phyloP scores from a whole-genome alignment of 331 rosid genomes.

The Acacia pycnantha region DNA sequence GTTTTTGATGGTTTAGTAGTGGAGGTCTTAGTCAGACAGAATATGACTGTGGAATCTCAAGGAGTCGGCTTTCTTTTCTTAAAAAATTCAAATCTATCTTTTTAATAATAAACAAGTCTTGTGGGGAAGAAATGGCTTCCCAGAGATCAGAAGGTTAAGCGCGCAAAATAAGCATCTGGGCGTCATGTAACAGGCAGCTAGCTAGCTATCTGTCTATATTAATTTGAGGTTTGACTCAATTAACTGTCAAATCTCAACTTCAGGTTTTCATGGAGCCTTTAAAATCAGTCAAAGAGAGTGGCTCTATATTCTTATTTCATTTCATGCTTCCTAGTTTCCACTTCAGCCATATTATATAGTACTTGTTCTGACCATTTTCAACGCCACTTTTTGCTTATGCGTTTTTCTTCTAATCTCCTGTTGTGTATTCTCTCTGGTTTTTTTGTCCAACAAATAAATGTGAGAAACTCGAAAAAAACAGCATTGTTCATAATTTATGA shows the following conservation, averaged over 20 bases:
- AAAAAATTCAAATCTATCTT: not conserved
- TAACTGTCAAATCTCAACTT: not conserved
- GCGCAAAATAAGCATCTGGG: not conserved
- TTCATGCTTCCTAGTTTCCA: not conserved
- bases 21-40: conserved; percentile 21
- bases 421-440: not conserved
- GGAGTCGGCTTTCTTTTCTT: not conserved
- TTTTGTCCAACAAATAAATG: no score
- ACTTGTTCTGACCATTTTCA: not conserved
- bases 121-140: not conserved
- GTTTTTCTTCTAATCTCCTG: not conserved
- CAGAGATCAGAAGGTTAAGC: not conserved
- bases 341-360: not conserved
- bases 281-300: not conserved
- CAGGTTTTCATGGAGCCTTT: not conserved
- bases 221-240: not conserved
- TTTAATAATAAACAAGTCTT: not conserved
- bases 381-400: not conserved
- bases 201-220: not conserved
- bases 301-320: not conserved
- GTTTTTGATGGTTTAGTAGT: not conserved
- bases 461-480: not conserved
- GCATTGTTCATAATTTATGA: not conserved
- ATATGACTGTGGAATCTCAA: conserved; percentile 18
- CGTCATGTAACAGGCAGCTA: not conserved